A percentile compares a stretch with the other conserved stretches of the same genome.
Conservation (phyloP, 441 rosid species). For the Biscutella auriculata region DNA sequence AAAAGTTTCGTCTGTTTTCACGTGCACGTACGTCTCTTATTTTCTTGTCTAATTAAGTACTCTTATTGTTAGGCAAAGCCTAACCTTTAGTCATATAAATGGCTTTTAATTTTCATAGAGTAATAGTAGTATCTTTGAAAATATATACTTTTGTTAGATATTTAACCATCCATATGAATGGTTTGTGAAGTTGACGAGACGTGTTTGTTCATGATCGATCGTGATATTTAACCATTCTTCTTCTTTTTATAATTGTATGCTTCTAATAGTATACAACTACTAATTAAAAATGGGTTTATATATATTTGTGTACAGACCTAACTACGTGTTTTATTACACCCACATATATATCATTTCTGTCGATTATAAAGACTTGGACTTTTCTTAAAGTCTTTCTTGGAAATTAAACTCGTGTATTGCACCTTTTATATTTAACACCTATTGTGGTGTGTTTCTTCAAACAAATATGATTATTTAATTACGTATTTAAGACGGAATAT, state of each 20-base stretch:
- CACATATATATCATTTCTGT: background rate
- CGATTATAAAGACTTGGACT: background rate
- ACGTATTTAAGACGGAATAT: too few species aligned
- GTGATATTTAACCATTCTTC: constrained; percentile 12
- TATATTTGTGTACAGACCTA: background rate
- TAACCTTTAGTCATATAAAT: background rate
- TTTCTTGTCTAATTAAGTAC: constrained; percentile 6
- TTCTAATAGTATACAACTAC: background rate
- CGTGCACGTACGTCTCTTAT: background rate
- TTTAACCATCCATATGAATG: constrained; percentile 9
- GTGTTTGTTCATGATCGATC: constrained; percentile 17
- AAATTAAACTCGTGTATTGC: too few species aligned
- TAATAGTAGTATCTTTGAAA: constrained; percentile 5
- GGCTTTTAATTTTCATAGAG: background rate
- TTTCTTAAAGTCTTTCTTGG: background rate
- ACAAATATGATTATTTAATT: too few species aligned
- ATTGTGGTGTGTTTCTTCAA: too few species aligned
- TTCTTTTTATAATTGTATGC: constrained; percentile 1
- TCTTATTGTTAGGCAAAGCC: constrained; percentile 7
- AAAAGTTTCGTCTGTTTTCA: background rate
- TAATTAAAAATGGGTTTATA: background rate
- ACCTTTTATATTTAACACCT: too few species aligned
- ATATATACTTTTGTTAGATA: background rate
- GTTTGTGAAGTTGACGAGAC: background rate
- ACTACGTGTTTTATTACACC: constrained; percentile 5